phyloP scores from a whole-genome alignment of 2,329 filamentous ascomycete species.

The Ophiobolus disseminans region DNA sequence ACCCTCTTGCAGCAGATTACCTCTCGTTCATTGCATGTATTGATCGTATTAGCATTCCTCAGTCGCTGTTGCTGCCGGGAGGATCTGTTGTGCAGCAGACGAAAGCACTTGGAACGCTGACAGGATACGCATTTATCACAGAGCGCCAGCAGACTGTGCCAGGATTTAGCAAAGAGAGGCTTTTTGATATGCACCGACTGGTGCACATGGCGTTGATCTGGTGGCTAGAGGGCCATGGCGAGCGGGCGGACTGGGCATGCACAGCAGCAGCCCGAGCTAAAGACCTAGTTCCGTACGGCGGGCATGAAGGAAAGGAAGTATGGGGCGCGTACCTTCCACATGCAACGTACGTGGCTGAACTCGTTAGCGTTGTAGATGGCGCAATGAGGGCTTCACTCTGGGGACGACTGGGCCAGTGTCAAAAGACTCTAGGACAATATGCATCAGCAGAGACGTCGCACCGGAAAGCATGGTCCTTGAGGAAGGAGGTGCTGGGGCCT shows the following conservation, averaged over 20 bases:
- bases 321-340: conserved; percentile 45
- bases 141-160: conserved; percentile 11
- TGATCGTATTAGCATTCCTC: conserved; percentile 44
- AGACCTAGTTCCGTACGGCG: conserved; percentile 27
- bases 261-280: conserved; percentile 22
- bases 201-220: conserved; percentile 43
- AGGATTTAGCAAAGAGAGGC: conserved; percentile 7
- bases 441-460: conserved; percentile 9
- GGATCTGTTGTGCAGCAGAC: conserved; percentile 23
- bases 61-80: conserved; percentile 38
- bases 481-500: conserved; percentile 4
- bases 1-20: conserved; percentile 46
- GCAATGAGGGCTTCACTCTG: conserved; percentile 9
- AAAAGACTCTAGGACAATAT: conserved; percentile 15
- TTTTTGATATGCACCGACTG: conserved; percentile 42
- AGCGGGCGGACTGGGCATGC: conserved; percentile 20
- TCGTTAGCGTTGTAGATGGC: conserved; percentile 1
- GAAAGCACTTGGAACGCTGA: conserved; percentile 44
- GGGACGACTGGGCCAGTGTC: conserved; percentile 14
- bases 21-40: no score
- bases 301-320: conserved; percentile 22
- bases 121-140: conserved; percentile 43
- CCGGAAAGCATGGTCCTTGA: conserved; percentile 6
- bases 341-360: conserved; percentile 17
- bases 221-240: conserved; percentile 37